Conservation (phyloP, 106 monocot species). For the Phalaenopsis aphrodite region DNA sequence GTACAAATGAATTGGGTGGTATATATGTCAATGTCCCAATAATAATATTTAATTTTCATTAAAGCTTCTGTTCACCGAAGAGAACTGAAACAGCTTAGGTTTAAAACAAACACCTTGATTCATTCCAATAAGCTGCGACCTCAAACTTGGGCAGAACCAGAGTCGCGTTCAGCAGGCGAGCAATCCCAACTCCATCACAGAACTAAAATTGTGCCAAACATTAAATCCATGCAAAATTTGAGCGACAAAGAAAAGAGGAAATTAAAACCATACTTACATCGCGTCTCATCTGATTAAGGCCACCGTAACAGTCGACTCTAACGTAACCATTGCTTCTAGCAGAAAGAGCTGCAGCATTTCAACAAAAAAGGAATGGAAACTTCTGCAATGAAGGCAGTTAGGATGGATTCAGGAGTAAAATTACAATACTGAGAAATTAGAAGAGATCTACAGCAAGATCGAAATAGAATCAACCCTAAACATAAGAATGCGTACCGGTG, state of each 20-base stretch:
- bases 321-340: constrained; percentile 65
- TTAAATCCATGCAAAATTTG: neutral
- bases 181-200: constrained; percentile 91
- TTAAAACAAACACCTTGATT: constrained; percentile 47
- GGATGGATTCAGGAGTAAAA: constrained; percentile 20
- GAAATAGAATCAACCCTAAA: neutral
- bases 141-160: constrained; percentile 85
- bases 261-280: constrained; percentile 42
- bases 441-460: neutral
- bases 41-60: too few relatives aligned
- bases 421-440: neutral
- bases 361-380: constrained; percentile 31
- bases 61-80: neutral
- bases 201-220: constrained; percentile 32
- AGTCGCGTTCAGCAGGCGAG: constrained; percentile 90
- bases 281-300: constrained; percentile 95
- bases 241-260: constrained; percentile 9
- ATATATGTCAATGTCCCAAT: too few relatives aligned
- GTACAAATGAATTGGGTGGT: too few relatives aligned
- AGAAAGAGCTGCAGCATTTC: constrained; percentile 64
- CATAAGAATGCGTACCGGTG: neutral
- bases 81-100: neutral
- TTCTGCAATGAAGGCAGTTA: constrained; percentile 18
- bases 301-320: constrained; percentile 87
- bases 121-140: constrained; percentile 96